Evolutionary conservation across 73 alveolate genomes (phyloP).

Genomic region (Blepharisma japonicum): DNA sequence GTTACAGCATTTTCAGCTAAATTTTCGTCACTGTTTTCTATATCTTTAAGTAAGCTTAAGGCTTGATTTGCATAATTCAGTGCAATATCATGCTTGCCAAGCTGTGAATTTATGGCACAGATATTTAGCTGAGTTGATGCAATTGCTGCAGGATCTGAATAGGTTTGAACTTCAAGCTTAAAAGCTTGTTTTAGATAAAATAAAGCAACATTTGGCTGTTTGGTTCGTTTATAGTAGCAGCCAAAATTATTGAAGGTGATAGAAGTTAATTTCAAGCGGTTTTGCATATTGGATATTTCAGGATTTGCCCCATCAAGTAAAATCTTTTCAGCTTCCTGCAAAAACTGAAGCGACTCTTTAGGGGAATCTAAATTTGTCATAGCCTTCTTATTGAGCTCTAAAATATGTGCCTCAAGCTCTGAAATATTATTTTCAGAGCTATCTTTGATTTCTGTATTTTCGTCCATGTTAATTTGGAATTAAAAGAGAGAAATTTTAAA

Average conservation of each 20-base stretch:
- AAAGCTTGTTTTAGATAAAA: constrained; percentile 35
- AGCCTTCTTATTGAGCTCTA: constrained; percentile 11
- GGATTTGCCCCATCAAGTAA: not conserved
- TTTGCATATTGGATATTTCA: not conserved
- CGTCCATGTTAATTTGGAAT: too few species aligned
- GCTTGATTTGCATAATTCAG: constrained; percentile 6
- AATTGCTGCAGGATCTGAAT: constrained; percentile 33
- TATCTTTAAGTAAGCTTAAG: not conserved
- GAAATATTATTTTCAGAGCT: too few species aligned
- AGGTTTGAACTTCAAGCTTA: constrained; percentile 31
- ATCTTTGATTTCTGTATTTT: too few species aligned
- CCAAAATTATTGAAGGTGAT: constrained; percentile 56
- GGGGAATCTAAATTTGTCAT: not conserved
- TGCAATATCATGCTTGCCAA: constrained; percentile 39
- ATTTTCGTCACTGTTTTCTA: too few species aligned
- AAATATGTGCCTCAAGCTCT: not conserved
- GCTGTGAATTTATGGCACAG: constrained; percentile 49
- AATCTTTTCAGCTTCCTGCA: constrained; percentile 24
- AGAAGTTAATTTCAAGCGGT: not conserved
- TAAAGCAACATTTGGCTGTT: constrained; percentile 54
- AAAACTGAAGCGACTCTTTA: not conserved
- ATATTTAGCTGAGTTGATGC: constrained; percentile 58
- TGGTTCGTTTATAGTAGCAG: constrained; percentile 53
- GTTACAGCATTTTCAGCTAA: too few species aligned
- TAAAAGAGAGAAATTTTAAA: too few species aligned